Evolutionary conservation across 306 rosid genomes (phyloP), one percentile per base, ranked within the genome.

Genomic region (Prosopis cineraria): DNA sequence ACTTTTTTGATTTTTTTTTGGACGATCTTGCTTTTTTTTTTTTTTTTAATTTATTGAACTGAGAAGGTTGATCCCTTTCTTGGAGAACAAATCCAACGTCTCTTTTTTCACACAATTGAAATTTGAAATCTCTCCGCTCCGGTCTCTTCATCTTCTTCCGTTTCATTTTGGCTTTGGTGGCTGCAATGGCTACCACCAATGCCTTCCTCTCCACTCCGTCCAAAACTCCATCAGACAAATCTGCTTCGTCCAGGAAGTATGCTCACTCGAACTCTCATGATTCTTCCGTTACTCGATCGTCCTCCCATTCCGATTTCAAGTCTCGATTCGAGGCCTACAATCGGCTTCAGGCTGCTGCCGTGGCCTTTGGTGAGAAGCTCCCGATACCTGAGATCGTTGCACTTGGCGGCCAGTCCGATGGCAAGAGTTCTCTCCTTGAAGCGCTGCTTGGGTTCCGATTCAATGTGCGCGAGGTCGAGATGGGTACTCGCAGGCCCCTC

Each of bases 401-500:
- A 9, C 78, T 95, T 1, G 98, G 97, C 0, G 98, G 98, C 10
- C 98, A 95, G 16, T 92, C 98, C 1, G 98, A 95, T 65, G 98
- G 98, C 4, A 95, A 95, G 79, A 89, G 97, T 79, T 95, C 98
- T 2, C 97, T 95, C 76, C 83, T 95, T 0, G 98, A 95, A 76
- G 98, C 98, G 0, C 89, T 95, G 14, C 88, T 92, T 3, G 98
- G 98, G 1, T 95, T 95, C 78, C 93, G 98, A 0, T 95, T 95
- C 91, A 95, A 95, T 72, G 92, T 92, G 50, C 98, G 98, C 10
- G 97, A 95, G 78, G 98, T 95, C 33, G 98, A 95, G 83, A 95
- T 95, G 96, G 98, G 98, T 1, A 95, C 98, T 8, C 98, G 98
- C 16, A 84, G 98, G 29, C 98, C 99, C 6, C 93, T 92, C 77